Evolutionary conservation across 2,329 filamentous ascomycete genomes (phyloP).

Genomic region (Colletotrichum siamense): DNA sequence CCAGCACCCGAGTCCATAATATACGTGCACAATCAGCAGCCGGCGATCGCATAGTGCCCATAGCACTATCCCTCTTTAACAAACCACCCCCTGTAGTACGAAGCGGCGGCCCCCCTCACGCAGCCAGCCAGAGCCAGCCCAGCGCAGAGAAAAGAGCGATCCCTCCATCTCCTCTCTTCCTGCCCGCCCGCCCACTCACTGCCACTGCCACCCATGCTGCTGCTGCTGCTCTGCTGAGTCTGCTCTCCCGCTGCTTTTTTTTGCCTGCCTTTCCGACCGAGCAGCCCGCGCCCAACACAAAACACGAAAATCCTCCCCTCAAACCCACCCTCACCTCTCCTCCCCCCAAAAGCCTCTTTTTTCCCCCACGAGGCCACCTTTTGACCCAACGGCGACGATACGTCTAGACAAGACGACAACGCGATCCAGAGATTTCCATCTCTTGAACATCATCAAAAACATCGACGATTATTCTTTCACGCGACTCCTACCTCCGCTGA

Average conservation of each 20-base stretch:
- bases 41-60: constrained; percentile 22
- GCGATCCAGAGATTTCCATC: constrained; percentile 16
- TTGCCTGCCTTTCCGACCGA: constrained; percentile 22
- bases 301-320: constrained; percentile 26
- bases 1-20: background rate
- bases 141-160: constrained; percentile 15
- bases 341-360: constrained; percentile 10
- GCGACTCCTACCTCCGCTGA: constrained; percentile 1
- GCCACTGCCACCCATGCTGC: background rate
- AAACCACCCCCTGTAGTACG: constrained; percentile 18
- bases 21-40: constrained; percentile 9
- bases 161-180: constrained; percentile 16
- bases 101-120: constrained; percentile 6
- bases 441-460: background rate
- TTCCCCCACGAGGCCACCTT: constrained; percentile 10
- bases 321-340: constrained; percentile 22
- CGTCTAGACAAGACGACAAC: constrained; percentile 22
- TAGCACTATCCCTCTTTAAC: constrained; percentile 24
- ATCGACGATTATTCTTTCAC: constrained; percentile 10
- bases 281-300: constrained; percentile 26
- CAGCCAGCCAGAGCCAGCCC: background rate
- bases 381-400: constrained; percentile 21
- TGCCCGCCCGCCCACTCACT: background rate
- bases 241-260: background rate
- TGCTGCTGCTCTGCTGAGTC: background rate